Evolutionary conservation across 148 eudicot genomes (phyloP), one percentile per base, ranked within the genome.

Genomic region (Mesembryanthemum crystallinum): DNA sequence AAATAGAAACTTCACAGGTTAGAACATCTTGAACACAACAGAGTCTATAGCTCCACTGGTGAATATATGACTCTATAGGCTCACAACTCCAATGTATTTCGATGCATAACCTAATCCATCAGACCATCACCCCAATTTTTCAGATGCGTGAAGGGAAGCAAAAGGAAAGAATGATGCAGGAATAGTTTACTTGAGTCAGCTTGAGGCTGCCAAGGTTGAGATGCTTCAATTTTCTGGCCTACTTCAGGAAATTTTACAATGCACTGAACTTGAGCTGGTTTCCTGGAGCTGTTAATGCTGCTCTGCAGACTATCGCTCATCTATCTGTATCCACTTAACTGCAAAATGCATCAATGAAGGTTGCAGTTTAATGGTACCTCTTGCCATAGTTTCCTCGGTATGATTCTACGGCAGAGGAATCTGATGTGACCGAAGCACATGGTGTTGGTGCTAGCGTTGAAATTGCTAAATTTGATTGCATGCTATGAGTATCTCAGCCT

Each of bases 371-470:
- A 52, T 95, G 98, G 98, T 94, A 81, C 78, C 94, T 95, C 51
- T 79, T 95, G 78, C 99, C 99, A 7, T 81, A 92, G 82, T 78
- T 95, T 85, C 90, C 92, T 82, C 97, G 92, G 78, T 95, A 87
- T 85, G 99, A 95, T 83, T 92, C 99, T 54, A 95, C 99, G 25
- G 98, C 97, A 20, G 99, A 90, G 64, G 97, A 90, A 73, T 87
- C 96, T 76, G 97, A 89, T 72, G 79, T 75, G 74, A 81, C 82
- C 8, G 97, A 90, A 83, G 85, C 97, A 35, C 96, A 89, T 89
- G 97, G 97, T 70, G 94, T 95, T 85, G 99, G 99, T 76, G 89
- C 81, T 59, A 92, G 99, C 58, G 94, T 95, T 75, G 98, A 95
- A 85, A 89, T 88, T 81, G 91, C 98, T 32, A 95, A 95, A 82